Conservation (phyloP, 2,329 filamentous ascomycete species). For the Bisporella sp. region DNA sequence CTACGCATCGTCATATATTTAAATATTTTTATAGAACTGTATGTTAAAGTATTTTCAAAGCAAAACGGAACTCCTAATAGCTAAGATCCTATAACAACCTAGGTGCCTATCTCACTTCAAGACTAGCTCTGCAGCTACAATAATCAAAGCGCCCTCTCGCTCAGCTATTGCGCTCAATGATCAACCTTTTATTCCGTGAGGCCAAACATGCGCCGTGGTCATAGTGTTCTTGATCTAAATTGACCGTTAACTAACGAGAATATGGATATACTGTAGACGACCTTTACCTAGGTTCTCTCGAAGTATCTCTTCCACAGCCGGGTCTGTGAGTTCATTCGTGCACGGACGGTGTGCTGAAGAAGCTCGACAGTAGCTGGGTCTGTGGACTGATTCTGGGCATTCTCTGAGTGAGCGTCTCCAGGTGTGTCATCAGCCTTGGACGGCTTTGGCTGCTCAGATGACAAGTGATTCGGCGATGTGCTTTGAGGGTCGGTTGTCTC, state of each 20-base stretch:
- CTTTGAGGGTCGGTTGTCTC: not conserved
- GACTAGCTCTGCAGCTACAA: not conserved
- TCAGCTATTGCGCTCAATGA: conserved; percentile 1
- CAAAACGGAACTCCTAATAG: too few relatives aligned
- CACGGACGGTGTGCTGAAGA: not conserved
- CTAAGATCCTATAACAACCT: too few relatives aligned
- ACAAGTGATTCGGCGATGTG: too few relatives aligned
- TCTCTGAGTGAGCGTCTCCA: not conserved
- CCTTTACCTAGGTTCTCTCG: not conserved
- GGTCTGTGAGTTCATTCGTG: conserved; percentile 3
- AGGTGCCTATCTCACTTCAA: too few relatives aligned
- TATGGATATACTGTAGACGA: not conserved
- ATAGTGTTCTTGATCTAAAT: not conserved
- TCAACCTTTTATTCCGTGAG: not conserved
- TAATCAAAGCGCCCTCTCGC: not conserved
- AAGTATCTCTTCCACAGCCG: conserved; percentile 6
- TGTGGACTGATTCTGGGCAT: not conserved
- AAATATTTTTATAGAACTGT: too few relatives aligned
- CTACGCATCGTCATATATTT: too few relatives aligned
- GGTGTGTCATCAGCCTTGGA: not conserved
- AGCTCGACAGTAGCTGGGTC: not conserved
- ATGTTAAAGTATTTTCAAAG: too few relatives aligned
- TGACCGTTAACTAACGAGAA: not conserved
- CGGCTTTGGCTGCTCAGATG: not conserved
- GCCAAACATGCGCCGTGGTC: not conserved